A percentile compares a stretch with the other conserved stretches of the same genome.
These are phyloP conservation scores for Lentinula raphanica DNA, from an alignment of 768 basidiomycete species.

Conservation along the genomic window DNA sequence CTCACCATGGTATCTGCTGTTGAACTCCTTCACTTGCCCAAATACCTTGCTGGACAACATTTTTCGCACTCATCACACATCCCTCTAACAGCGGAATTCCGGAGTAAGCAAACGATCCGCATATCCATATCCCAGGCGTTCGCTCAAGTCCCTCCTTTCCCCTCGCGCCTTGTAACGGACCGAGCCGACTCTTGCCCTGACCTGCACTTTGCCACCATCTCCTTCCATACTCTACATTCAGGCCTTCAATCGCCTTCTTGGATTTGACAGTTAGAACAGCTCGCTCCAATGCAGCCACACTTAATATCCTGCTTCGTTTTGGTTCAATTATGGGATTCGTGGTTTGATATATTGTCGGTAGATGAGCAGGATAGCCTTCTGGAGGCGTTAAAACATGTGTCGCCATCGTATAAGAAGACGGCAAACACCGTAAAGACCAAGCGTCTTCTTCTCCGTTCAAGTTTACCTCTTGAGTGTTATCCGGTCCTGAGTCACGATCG, in stretches of 20 bases:
- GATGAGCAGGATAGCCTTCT: constrained; percentile 24
- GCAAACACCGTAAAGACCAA: constrained; percentile 25
- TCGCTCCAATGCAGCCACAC: constrained; percentile 56
- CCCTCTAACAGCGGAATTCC: constrained; percentile 80
- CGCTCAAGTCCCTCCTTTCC: constrained; percentile 25
- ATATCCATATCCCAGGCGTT: constrained; percentile 59
- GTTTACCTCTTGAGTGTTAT: not conserved
- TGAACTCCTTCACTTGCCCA: constrained; percentile 27
- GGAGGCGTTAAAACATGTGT: constrained; percentile 55
- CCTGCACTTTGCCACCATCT: constrained; percentile 42
- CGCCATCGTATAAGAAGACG: constrained; percentile 57
- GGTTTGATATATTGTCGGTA: constrained; percentile 54
- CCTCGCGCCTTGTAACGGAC: constrained; percentile 46
- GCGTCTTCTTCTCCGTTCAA: constrained; percentile 10
- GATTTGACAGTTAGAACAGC: constrained; percentile 49
- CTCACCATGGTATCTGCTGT: not conserved
- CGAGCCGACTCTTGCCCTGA: constrained; percentile 32
- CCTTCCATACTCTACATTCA: constrained; percentile 33
- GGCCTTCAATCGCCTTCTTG: constrained; percentile 43
- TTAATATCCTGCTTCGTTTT: constrained; percentile 41
- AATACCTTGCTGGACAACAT: constrained; percentile 44
- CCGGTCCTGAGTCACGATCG: not conserved
- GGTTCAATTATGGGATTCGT: constrained; percentile 67
- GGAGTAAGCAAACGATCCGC: constrained; percentile 62
- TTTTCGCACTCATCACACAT: constrained; percentile 69